Evolutionary conservation across 2,329 filamentous ascomycete species (phyloP), one percentile per base, ranked within the genome.

Genomic region (Saccharata proteae): DNA sequence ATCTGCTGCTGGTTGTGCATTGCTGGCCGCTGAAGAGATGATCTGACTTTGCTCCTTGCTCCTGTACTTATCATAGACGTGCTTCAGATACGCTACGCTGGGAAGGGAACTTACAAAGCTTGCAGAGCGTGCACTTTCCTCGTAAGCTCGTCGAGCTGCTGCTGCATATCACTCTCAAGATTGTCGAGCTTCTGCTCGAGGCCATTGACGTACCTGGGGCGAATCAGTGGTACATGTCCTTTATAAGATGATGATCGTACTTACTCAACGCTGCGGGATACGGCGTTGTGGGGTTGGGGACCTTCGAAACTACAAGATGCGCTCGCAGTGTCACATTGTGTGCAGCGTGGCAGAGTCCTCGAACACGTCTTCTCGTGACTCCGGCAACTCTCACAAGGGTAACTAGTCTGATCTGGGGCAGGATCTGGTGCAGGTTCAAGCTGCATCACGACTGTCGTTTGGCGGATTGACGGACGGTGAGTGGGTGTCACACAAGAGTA

Each of bases 281-380:
- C 8, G 23, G 23, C 30, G 17, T 22, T 32, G 23, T 32, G 23
- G 11, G 26, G 23, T 18, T 26, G 23, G 5, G 26, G 30, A 17
- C 27, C 30, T 24, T 32, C 30, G 23, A 32, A 32, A 24, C 30
- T 32, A 24, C 30, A 32, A 22, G 26, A 24, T 10, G 27, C 23
- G 13, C 23, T 24, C 13, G 30, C 26, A 18, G 26, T 22, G 17
- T 32, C 30, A 24, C 30, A 32, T 14, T 22, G 23, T 7, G 26
- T 17, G 17, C 30, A 32, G 10, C 30, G 30, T 11, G 30, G 30
- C 11, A 32, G 30, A 14, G 30, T 26, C 17, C 30, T 20, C 23
- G 30, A 26, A 24, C 30, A 32, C 30, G 26, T 32, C 23, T 32
- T 32, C 30, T 32, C 27, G 23, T 24, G 30, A 4, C 27, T 32